Conservation (phyloP, 169 alveolate genomes). For the Eimeria necatrix region DNA sequence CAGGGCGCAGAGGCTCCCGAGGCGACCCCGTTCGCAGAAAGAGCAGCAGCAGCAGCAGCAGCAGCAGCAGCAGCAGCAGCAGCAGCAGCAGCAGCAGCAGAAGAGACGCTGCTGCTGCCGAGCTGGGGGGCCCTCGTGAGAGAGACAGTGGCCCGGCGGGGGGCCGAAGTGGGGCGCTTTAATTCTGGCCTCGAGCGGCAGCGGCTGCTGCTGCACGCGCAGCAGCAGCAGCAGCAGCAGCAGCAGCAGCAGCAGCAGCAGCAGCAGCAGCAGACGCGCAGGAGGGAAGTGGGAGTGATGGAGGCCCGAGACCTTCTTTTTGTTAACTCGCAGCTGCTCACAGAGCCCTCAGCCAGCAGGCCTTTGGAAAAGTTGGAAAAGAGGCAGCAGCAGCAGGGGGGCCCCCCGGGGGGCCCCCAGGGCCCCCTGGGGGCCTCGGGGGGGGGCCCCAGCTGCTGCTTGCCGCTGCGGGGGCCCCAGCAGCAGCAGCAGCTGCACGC, state of each 20-base stretch:
- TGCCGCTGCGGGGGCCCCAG: neutral
- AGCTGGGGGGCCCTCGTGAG: constrained; percentile 15
- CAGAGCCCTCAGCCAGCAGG: neutral
- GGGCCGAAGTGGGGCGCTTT: neutral
- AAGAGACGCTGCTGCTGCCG: neutral
- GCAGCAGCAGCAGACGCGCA: neutral
- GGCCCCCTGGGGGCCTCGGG: neutral
- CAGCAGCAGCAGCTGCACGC: no score
- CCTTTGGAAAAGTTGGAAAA: neutral
- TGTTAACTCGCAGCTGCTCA: neutral
- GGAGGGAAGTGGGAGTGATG: neutral
- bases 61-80: no score
- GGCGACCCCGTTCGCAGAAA: no score
- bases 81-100: neutral
- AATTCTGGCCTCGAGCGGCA: neutral
- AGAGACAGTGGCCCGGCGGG: constrained; percentile 11
- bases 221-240: no score
- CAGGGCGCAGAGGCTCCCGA: no score
- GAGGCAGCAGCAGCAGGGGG: neutral
- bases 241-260: no score
- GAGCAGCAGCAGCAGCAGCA: no score
- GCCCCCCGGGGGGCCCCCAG: neutral
- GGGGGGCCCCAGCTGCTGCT: constrained; percentile 12
- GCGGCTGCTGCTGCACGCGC: neutral
- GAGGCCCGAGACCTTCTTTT: neutral